phyloP scores from a whole-genome alignment of 2,329 filamentous ascomycete species.

The Ophiostoma tasmaniense region DNA sequence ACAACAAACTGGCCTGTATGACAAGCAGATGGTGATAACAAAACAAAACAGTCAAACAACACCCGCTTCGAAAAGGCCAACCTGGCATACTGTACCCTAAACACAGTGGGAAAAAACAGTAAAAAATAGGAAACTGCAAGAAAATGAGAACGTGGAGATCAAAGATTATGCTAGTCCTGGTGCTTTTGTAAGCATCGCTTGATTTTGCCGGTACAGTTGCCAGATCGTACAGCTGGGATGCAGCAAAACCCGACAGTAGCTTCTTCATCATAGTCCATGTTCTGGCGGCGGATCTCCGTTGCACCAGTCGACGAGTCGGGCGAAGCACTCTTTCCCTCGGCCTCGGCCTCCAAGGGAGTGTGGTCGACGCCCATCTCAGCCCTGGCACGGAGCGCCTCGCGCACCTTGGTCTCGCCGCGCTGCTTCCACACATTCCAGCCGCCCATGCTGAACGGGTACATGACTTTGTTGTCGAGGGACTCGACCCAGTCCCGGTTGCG shows the following conservation, averaged over 20 bases:
- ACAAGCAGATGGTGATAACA: neutral
- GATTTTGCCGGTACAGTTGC: constrained; percentile 2
- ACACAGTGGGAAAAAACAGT: neutral
- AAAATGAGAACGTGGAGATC: neutral
- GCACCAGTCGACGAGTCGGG: neutral
- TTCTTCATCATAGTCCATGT: constrained; percentile 12
- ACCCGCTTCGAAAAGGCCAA: no score
- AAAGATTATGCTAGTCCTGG: neutral
- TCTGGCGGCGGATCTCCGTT: neutral
- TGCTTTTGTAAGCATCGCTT: neutral
- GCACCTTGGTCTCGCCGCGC: constrained; percentile 39
- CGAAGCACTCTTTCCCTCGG: neutral
- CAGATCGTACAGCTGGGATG: neutral
- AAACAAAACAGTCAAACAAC: neutral
- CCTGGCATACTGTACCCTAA: neutral
- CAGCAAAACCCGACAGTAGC: constrained; percentile 11
- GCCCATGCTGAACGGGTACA: constrained; percentile 36
- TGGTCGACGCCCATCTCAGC: neutral
- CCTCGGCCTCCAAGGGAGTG: neutral
- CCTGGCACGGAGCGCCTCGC: constrained; percentile 28
- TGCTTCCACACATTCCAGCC: constrained; percentile 41
- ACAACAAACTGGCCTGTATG: neutral
- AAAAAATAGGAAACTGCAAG: neutral
- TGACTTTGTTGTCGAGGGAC: constrained; percentile 30
- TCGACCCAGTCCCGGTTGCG: constrained; percentile 42